Evolutionary conservation across 2,329 filamentous ascomycete species (phyloP), one percentile per base, ranked within the genome.

Genomic region (Leptosphaerulina australis): DNA sequence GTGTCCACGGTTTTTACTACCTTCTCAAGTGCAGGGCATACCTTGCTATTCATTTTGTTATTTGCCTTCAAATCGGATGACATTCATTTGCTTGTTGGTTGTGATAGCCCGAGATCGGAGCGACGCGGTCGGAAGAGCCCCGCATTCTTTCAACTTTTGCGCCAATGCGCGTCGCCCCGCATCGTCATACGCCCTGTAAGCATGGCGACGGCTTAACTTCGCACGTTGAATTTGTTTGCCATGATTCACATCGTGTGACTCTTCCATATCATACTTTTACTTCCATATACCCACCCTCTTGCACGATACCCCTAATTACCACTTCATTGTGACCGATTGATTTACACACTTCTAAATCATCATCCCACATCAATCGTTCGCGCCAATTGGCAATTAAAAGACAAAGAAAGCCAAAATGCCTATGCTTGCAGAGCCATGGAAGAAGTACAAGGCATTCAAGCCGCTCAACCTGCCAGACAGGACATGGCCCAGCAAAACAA

Each of bases 401-500:
- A 22, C 28, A 24, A 5, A 33, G 14, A 37, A n/a, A n/a, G 28
- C 35, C 62, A 68, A 51, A 22, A 74, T 74, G 72, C 71, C 71
- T 12, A 74, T 74, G 87, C 87, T 91, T 73, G 83, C 87, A 66
- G 85, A 91, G 63, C 88, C 88, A 30, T 90, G 83, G 62, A 87
- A 80, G 64, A 92, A 92, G 74, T 92, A 92, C 80, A 85, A 82
- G 74, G 77, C 78, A 44, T 91, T 91, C 72, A 79, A 80, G 63
- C 84, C 85, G 53, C 66, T 88, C 45, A 75, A 88, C 66, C 77
- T 91, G 30, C 83, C 85, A 21, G 79, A 90, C 72, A 81, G 88
- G 28, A 84, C 88, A 88, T 96, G 91, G 91, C 91, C 91, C 9
- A 83, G 82, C 70, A 92, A 89, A 77, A 84, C 83, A 30, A 83